Percentiles rank a stretch among this genome's conserved stretches.
These are phyloP conservation scores for Venturia pyrina DNA, from an alignment of 2,329 filamentous ascomycete species.

Conservation along the genomic window DNA sequence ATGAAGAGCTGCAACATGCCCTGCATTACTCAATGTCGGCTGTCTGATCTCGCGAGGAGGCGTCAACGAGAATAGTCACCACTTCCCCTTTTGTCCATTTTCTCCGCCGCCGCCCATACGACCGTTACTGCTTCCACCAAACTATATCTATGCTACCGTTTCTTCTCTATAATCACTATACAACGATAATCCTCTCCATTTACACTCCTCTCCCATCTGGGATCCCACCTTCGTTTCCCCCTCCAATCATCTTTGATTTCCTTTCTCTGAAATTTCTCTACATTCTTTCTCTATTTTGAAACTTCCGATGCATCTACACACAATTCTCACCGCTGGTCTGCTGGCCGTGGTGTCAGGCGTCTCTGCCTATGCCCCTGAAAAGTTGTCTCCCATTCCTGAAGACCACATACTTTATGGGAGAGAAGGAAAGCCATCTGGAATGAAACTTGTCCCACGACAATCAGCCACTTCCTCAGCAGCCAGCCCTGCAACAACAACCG, in stretches of 20 bases:
- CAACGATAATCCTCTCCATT: neutral
- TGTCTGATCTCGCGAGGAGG: neutral
- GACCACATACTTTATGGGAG: conserved; percentile 13
- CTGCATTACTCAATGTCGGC: neutral
- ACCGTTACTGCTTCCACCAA: neutral
- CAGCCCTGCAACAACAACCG: neutral
- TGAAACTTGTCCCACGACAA: conserved; percentile 4
- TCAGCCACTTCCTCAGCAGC: conserved; percentile 1
- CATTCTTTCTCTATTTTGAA: neutral
- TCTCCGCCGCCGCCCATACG: neutral
- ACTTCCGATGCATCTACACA: conserved; percentile 1
- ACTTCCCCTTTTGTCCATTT: neutral
- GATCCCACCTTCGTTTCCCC: neutral
- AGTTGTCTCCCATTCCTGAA: conserved; percentile 1
- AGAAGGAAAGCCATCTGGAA: conserved; percentile 2
- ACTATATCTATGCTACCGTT: neutral
- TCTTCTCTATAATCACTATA: neutral
- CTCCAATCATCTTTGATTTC: neutral
- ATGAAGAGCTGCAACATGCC: neutral
- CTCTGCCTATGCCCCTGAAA: neutral
- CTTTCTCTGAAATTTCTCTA: neutral
- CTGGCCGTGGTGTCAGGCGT: neutral
- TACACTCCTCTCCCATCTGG: neutral
- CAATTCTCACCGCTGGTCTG: neutral
- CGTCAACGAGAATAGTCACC: neutral